These are phyloP conservation scores for Pseudogymnoascus sp. DNA, from an alignment of 2,329 filamentous ascomycete species.

Conservation along the genomic window DNA sequence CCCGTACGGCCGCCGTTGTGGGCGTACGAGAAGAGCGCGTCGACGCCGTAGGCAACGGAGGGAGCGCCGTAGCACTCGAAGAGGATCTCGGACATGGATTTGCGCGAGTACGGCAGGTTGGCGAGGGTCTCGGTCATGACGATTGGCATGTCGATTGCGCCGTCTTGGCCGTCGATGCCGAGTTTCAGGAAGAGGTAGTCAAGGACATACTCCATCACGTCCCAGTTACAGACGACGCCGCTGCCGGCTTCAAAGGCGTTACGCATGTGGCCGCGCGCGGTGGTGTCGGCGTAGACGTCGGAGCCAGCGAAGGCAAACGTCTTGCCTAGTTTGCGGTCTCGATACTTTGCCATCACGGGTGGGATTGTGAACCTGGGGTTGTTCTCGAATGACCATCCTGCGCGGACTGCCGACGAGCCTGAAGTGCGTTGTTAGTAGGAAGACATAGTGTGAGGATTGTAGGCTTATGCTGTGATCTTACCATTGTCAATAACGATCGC, in stretches of 20 bases:
- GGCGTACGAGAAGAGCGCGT: constrained; percentile 90
- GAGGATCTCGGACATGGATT: constrained; percentile 93
- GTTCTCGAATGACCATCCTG: constrained; percentile 90
- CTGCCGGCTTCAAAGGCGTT: constrained; percentile 85
- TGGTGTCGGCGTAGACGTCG: constrained; percentile 92
- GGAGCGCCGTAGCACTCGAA: constrained; percentile 94
- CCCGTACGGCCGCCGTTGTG: constrained; percentile 80
- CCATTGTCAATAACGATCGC: constrained; percentile 98
- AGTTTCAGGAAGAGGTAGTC: constrained; percentile 95
- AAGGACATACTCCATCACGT: constrained; percentile 87
- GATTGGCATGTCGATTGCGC: constrained; percentile 72
- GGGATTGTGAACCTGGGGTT: constrained; percentile 72
- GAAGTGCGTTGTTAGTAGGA: constrained; percentile 7
- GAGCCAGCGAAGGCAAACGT: constrained; percentile 87
- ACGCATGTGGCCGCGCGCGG: constrained; percentile 79
- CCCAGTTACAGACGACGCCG: constrained; percentile 93
- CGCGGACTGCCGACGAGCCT: constrained; percentile 84
- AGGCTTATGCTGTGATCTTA: constrained; percentile 31
- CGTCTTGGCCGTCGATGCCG: constrained; percentile 68
- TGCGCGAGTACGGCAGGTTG: constrained; percentile 79
- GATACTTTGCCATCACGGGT: constrained; percentile 89
- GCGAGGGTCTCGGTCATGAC: constrained; percentile 95
- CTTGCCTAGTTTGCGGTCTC: constrained; percentile 85
- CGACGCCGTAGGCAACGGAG: constrained; percentile 86
- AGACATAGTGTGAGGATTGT: neutral